phyloP scores from a whole-genome alignment of 495 filamentous ascomycete genomes.

The Hypoxylon rickii region DNA sequence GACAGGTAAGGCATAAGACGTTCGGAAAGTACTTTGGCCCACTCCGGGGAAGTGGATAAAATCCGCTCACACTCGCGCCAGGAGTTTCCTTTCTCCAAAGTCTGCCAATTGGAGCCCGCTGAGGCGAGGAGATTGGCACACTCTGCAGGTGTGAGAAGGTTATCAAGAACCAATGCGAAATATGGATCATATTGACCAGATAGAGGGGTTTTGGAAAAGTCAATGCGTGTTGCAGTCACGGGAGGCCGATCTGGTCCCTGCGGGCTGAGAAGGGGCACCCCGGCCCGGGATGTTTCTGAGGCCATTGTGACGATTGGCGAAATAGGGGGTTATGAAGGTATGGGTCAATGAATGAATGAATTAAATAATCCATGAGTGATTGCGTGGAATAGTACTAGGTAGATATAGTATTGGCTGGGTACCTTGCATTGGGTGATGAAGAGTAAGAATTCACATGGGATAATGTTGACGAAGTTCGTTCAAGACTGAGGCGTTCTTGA shows the following conservation, averaged over 20 bases:
- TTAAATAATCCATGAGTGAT: slow-evolving; percentile 2
- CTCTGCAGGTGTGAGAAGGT: slow-evolving; percentile 63
- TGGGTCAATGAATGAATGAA: background rate
- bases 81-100: slow-evolving; percentile 31
- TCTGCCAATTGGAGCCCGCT: slow-evolving; percentile 45
- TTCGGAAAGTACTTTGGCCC: slow-evolving; percentile 67
- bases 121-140: slow-evolving; percentile 59
- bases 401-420: no score
- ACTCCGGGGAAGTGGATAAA: slow-evolving; percentile 59
- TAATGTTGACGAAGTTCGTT: no score
- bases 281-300: slow-evolving; percentile 3
- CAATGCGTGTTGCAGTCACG: slow-evolving; percentile 44
- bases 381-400: no score
- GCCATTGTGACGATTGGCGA: slow-evolving; percentile 25
- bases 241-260: slow-evolving; percentile 6
- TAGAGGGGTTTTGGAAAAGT: slow-evolving; percentile 55
- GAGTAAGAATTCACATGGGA: no score
- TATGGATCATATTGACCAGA: slow-evolving; percentile 56
- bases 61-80: slow-evolving; percentile 63
- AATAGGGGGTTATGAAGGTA: background rate
- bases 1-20: slow-evolving; percentile 69
- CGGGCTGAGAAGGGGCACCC: slow-evolving; percentile 17
- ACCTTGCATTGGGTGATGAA: no score
- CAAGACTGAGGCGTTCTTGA: no score
- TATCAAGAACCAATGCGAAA: slow-evolving; percentile 68